These are phyloP conservation scores for Dispira simplex DNA, from an alignment of 192 early-diverging fungal genomes.

Conservation along the genomic window DNA sequence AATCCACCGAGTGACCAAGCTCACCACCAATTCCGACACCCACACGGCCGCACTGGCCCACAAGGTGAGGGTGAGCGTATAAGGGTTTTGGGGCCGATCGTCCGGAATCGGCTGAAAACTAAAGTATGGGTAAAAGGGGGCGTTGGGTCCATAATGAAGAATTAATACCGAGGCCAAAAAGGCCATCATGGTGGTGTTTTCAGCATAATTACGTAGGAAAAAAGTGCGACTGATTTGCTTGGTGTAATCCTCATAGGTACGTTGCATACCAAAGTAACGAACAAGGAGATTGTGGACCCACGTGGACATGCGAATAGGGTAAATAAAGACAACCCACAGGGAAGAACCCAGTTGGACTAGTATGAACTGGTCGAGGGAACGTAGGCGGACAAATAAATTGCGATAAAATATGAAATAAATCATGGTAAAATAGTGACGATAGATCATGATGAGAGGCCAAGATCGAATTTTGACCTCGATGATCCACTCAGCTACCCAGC, in stretches of 20 bases:
- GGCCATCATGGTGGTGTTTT: constrained; percentile 63
- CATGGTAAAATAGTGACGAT: constrained; percentile 64
- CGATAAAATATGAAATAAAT: constrained; percentile 72
- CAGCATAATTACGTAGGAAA: constrained; percentile 56
- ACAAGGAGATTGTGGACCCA: constrained; percentile 32
- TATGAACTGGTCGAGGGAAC: constrained; percentile 46
- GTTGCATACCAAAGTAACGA: constrained; percentile 35
- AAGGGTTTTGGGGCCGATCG: constrained; percentile 28
- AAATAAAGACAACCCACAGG: constrained; percentile 59
- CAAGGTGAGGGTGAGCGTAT: constrained; percentile 39
- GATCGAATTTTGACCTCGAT: constrained; percentile 41
- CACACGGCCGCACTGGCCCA: constrained; percentile 43
- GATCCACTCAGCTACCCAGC: constrained; percentile 46
- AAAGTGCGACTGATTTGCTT: constrained; percentile 51
- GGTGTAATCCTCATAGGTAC: constrained; percentile 47
- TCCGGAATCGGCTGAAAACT: constrained; percentile 27
- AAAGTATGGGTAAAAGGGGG: constrained; percentile 49
- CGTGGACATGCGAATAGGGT: constrained; percentile 51
- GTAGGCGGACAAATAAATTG: constrained; percentile 55
- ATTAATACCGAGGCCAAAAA: constrained; percentile 54
- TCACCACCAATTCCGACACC: constrained; percentile 45
- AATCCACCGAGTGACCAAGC: constrained; percentile 42
- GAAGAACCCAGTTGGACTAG: constrained; percentile 49
- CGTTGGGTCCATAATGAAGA: constrained; percentile 54
- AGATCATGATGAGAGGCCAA: constrained; percentile 49